These are phyloP conservation scores for Gossypium schwendimanii DNA, from an alignment of 441 rosid genomes.

Conservation along the genomic window DNA sequence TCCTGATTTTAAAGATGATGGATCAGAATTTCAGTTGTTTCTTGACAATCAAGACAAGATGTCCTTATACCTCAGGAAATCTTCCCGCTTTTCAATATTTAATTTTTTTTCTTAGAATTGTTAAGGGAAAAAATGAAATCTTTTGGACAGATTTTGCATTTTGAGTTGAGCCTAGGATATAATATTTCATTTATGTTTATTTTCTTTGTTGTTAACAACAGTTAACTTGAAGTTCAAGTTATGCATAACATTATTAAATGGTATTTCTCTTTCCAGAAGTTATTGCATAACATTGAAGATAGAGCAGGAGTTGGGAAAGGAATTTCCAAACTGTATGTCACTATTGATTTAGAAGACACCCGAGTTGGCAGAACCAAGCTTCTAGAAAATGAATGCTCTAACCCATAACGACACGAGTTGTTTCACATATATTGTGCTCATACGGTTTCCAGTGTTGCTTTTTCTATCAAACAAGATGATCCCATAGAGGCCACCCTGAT, in stretches of 20 bases:
- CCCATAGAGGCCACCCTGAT: constrained; percentile 19
- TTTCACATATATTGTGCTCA: constrained; percentile 30
- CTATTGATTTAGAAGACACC: constrained; percentile 21
- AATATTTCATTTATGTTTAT: background rate
- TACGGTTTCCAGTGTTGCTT: constrained; percentile 22
- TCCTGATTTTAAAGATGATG: background rate
- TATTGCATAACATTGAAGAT: constrained; percentile 8
- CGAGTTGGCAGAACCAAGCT: constrained; percentile 21
- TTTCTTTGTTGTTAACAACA: background rate
- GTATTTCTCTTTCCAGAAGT: constrained; percentile 8
- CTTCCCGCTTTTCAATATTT: background rate
- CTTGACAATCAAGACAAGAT: no score
- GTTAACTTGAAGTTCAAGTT: background rate
- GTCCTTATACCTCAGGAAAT: background rate
- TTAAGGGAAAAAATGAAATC: background rate
- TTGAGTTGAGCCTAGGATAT: background rate
- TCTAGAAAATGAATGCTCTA: constrained; percentile 5
- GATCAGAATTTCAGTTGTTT: background rate
- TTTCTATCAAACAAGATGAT: constrained; percentile 24
- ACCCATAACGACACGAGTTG: constrained; percentile 20
- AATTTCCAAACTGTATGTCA: constrained; percentile 18
- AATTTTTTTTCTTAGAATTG: background rate
- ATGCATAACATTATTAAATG: background rate
- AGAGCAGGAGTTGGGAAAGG: constrained; percentile 1
- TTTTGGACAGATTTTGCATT: background rate